These are phyloP conservation scores for Fusarium coicis DNA, from an alignment of 2,329 filamentous ascomycete genomes.

Conservation along the genomic window DNA sequence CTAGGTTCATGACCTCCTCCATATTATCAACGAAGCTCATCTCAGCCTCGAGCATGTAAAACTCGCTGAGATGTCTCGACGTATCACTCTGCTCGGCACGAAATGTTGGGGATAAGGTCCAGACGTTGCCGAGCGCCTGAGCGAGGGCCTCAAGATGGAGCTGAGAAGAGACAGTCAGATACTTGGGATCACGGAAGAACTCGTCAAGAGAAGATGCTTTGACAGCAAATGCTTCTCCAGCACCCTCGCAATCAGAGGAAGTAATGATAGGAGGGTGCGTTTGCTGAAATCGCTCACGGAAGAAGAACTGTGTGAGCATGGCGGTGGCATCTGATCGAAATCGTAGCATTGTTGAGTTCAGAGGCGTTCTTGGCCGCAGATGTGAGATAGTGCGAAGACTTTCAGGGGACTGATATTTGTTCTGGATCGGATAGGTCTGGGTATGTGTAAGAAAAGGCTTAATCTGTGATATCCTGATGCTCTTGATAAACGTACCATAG, in stretches of 20 bases:
- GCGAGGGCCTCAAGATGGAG: slow-evolving; percentile 93
- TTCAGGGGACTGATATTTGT: slow-evolving; percentile 92
- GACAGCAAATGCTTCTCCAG: slow-evolving; percentile 90
- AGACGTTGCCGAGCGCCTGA: slow-evolving; percentile 88
- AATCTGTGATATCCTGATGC: neutral
- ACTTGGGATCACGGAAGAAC: slow-evolving; percentile 91
- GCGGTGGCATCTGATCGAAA: slow-evolving; percentile 84
- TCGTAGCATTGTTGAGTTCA: slow-evolving; percentile 82
- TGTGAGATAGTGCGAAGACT: slow-evolving; percentile 91
- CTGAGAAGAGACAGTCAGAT: slow-evolving; percentile 94
- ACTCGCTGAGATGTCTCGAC: slow-evolving; percentile 92
- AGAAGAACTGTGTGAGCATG: slow-evolving; percentile 80
- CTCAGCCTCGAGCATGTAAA: slow-evolving; percentile 98
- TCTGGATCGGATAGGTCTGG: slow-evolving; percentile 92
- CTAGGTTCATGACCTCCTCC: slow-evolving; percentile 77
- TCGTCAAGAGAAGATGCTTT: slow-evolving; percentile 53
- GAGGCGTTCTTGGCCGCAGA: slow-evolving; percentile 81
- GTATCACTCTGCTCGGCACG: slow-evolving; percentile 94
- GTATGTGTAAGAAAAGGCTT: slow-evolving; percentile 7
- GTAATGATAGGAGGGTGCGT: slow-evolving; percentile 95
- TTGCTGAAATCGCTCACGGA: slow-evolving; percentile 76
- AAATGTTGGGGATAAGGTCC: slow-evolving; percentile 94
- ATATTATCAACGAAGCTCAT: slow-evolving; percentile 80
- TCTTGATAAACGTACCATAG: slow-evolving; percentile 69
- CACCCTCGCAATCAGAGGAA: slow-evolving; percentile 96